phyloP scores from a whole-genome alignment of 108 stramenopile species.

The Schizochytrium sp. region DNA sequence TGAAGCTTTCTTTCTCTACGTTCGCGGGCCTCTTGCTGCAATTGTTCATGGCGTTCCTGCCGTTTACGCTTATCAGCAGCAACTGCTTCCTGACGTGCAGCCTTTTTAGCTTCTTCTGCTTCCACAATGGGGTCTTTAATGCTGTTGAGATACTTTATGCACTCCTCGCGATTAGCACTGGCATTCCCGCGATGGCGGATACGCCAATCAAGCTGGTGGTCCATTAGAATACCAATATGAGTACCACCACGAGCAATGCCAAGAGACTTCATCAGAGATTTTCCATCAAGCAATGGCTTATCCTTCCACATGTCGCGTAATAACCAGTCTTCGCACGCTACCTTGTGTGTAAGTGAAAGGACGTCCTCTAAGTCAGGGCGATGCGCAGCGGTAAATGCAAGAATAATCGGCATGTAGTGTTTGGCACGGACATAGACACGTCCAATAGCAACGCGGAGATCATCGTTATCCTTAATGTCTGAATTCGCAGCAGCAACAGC shows the following conservation, averaged over 20 bases:
- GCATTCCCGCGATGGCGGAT: background rate
- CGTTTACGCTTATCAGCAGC: background rate
- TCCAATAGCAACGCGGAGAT: background rate
- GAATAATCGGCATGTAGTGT: background rate
- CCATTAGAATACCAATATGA: slow-evolving; percentile 30
- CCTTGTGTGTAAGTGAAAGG: background rate
- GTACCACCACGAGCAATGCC: slow-evolving; percentile 18
- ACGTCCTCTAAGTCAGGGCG: background rate
- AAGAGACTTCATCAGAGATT: slow-evolving; percentile 13
- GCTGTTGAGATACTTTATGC: background rate
- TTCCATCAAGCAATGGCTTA: slow-evolving; percentile 23
- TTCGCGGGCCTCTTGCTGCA: slow-evolving; percentile 21
- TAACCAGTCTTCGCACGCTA: slow-evolving; percentile 1
- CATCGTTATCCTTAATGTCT: background rate
- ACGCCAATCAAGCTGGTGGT: slow-evolving; percentile 34
- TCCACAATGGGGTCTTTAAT: background rate
- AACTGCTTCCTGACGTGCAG: background rate
- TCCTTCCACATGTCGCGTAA: slow-evolving; percentile 40
- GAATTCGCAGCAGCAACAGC: background rate
- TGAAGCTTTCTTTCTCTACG: background rate
- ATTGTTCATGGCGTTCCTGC: background rate
- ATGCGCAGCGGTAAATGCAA: background rate
- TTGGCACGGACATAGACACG: background rate
- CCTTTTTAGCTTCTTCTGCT: slow-evolving; percentile 21
- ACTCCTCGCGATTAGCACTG: background rate